phyloP scores from a whole-genome alignment of 2,329 filamentous ascomycete species.

The Rutstroemia sp. region DNA sequence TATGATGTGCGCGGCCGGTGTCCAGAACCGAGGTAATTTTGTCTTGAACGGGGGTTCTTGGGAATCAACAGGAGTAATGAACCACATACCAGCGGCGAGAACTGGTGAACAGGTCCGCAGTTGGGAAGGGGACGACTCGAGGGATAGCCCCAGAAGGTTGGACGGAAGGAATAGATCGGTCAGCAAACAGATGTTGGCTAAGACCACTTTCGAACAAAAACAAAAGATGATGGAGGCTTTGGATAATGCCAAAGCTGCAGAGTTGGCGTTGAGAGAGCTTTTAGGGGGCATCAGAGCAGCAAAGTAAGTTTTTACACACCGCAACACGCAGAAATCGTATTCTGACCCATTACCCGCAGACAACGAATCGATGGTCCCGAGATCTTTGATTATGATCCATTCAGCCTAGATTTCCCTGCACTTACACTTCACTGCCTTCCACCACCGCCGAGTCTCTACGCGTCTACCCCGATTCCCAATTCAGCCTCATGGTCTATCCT shows the following conservation, averaged over 20 bases:
- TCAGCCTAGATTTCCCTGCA: slow-evolving; percentile 77
- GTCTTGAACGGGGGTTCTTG: slow-evolving; percentile 48
- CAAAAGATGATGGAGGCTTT: slow-evolving; percentile 59
- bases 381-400: slow-evolving; percentile 75
- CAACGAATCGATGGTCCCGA: slow-evolving; percentile 48
- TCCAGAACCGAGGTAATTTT: slow-evolving; percentile 16
- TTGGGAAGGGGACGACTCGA: slow-evolving; percentile 29
- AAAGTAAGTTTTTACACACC: slow-evolving; percentile 48
- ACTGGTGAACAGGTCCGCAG: slow-evolving; percentile 37
- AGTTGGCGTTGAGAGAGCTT: slow-evolving; percentile 78
- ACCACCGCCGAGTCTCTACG: slow-evolving; percentile 71
- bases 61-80: slow-evolving; percentile 73
- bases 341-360: slow-evolving; percentile 30
- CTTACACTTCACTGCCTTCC: slow-evolving; percentile 76
- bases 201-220: slow-evolving; percentile 52
- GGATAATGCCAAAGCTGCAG: slow-evolving; percentile 76
- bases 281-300: slow-evolving; percentile 75
- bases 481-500: slow-evolving; percentile 74
- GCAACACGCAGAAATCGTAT: not conserved
- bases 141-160: slow-evolving; percentile 26
- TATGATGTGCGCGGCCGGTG: slow-evolving; percentile 12
- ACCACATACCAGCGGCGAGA: slow-evolving; percentile 53
- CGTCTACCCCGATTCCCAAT: slow-evolving; percentile 69
- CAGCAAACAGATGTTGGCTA: slow-evolving; percentile 44
- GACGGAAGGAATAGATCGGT: slow-evolving; percentile 32